Conservation (phyloP, 2,329 filamentous ascomycete species). For the Emergomyces africanus region DNA sequence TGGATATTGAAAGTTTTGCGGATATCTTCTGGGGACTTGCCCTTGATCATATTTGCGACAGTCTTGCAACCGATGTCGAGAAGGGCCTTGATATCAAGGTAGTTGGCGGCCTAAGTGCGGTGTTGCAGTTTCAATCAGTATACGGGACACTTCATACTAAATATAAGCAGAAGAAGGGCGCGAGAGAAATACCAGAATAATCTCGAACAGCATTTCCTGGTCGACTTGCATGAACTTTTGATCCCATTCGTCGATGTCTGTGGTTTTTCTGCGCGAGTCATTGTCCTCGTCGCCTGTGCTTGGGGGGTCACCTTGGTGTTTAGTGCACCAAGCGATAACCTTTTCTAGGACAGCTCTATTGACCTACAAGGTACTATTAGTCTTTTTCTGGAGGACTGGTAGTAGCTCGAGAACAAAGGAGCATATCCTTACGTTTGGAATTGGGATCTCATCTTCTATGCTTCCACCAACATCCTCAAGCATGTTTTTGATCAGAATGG, state of each 20-base stretch:
- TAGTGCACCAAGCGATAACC: conserved; percentile 95
- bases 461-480: conserved; percentile 69
- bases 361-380: conserved; percentile 40
- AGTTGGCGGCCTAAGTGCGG: conserved; percentile 68
- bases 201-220: conserved; percentile 99
- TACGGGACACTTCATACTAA: not conserved
- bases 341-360: conserved; percentile 90
- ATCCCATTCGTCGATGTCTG: conserved; percentile 98
- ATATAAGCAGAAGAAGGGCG: not conserved
- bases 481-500: conserved; percentile 96
- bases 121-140: not conserved
- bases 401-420: not conserved
- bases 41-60: conserved; percentile 99
- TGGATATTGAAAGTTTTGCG: conserved; percentile 99
- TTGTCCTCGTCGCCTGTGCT: conserved; percentile 74
- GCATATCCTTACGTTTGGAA: conserved; percentile 43
- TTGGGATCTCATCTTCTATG: conserved; percentile 46
- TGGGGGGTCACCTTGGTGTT: conserved; percentile 84
- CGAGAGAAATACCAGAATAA: conserved; percentile 68
- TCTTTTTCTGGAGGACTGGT: not conserved
- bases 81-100: conserved; percentile 96
- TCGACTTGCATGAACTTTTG: conserved; percentile 99
- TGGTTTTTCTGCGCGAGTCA: conserved; percentile 94
- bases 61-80: conserved; percentile 99
- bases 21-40: conserved; percentile 98